phyloP scores from a whole-genome alignment of 108 stramenopile species.

The Nitzschia palea region DNA sequence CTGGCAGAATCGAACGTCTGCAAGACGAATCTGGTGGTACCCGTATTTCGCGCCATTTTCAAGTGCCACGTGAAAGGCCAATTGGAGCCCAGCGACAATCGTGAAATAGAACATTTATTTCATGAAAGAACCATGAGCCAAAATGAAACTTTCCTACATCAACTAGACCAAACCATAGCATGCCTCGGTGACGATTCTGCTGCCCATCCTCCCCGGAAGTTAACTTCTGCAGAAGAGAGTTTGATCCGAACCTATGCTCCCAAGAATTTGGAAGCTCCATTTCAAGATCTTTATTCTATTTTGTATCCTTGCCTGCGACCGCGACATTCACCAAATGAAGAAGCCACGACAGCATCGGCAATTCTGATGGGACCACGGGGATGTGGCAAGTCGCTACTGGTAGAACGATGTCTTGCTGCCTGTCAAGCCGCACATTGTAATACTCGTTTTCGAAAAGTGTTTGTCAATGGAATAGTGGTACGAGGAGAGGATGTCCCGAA shows the following conservation, averaged over 20 bases:
- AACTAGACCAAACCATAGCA: conserved; percentile 2
- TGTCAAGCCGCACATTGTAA: conserved; percentile 19
- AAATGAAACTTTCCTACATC: not conserved
- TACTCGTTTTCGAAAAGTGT: conserved; percentile 56
- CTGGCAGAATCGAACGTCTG: no score
- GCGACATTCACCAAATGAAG: not conserved
- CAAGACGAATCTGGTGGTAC: no score
- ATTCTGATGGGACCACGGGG: conserved; percentile 76
- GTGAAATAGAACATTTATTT: no score
- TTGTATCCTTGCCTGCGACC: conserved; percentile 29
- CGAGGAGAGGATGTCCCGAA: conserved; percentile 65
- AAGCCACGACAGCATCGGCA: conserved; percentile 57
- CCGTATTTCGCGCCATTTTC: no score
- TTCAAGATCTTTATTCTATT: conserved; percentile 38
- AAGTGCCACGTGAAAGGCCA: no score
- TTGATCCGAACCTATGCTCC: conserved; percentile 33
- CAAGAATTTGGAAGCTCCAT: conserved; percentile 27
- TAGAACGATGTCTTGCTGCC: conserved; percentile 65
- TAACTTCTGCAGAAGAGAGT: conserved; percentile 21
- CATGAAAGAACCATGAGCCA: not conserved
- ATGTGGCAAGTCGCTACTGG: conserved; percentile 66
- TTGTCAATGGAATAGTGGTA: conserved; percentile 66
- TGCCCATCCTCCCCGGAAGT: not conserved
- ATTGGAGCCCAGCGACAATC: no score
- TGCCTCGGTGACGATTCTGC: conserved; percentile 10